Conservation (phyloP, 176 grass and related monocot species). For the Hordeum marinum region DNA sequence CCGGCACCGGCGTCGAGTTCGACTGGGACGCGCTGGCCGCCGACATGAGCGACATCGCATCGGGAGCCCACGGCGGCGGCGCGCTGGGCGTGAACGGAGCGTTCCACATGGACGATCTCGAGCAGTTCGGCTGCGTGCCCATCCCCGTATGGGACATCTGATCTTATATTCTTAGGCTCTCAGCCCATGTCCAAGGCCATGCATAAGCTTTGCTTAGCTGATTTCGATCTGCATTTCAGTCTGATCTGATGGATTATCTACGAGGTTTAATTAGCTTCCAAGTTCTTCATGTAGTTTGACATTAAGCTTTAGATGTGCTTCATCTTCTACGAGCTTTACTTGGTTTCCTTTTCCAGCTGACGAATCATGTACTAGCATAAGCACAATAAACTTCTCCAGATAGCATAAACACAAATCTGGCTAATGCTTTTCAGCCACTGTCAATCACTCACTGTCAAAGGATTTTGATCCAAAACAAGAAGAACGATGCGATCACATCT, state of each 20-base stretch:
- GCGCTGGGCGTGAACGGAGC: constrained; percentile 32
- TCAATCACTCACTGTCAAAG: not conserved
- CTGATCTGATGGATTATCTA: not conserved
- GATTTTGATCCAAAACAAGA: not conserved
- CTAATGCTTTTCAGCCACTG: no score
- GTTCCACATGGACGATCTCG: constrained; percentile 63
- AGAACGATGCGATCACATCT: not conserved
- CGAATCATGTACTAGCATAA: no score
- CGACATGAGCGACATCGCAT: constrained; percentile 61
- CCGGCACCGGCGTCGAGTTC: constrained; percentile 32
- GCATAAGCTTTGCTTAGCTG: not conserved
- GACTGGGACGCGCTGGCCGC: constrained; percentile 88
- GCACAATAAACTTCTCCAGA: not conserved
- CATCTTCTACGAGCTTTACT: not conserved
- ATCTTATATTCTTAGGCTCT: not conserved
- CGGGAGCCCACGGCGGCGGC: constrained; percentile 31
- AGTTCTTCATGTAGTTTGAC: constrained; percentile 12
- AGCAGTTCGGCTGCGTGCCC: constrained; percentile 59
- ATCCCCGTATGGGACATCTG: constrained; percentile 88
- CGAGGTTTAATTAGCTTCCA: not conserved
- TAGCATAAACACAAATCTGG: not conserved
- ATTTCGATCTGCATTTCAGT: not conserved
- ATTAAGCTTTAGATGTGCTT: not conserved
- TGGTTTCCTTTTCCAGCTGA: no score
- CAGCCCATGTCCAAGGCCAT: not conserved